These are phyloP conservation scores for Ligustrum vulgare DNA, from an alignment of 257 asterid genomes.

Conservation along the genomic window DNA sequence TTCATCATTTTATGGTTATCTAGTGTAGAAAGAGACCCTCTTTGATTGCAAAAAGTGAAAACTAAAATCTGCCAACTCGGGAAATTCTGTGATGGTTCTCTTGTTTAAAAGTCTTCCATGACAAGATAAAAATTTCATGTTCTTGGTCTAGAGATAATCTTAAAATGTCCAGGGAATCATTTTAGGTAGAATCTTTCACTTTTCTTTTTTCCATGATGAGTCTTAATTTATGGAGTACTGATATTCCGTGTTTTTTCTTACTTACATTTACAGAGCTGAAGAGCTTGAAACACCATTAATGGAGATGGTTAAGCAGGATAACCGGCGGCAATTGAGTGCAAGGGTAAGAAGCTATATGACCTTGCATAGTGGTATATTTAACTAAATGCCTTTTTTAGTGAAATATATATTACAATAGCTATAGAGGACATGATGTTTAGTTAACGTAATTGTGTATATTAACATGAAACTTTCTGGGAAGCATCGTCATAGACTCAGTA, in stretches of 20 bases:
- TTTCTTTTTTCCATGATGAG: background rate
- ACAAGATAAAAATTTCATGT: background rate
- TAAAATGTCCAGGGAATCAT: background rate
- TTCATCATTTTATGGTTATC: background rate
- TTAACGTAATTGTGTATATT: background rate
- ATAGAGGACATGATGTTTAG: background rate
- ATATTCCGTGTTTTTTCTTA: background rate
- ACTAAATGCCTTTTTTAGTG: constrained; percentile 5
- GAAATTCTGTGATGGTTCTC: background rate
- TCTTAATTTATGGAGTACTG: background rate
- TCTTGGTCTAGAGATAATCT: background rate
- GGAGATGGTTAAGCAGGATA: constrained; percentile 99
- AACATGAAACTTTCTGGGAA: background rate
- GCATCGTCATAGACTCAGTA: background rate
- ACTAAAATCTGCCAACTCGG: background rate
- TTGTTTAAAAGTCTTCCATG: background rate
- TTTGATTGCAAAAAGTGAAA: background rate
- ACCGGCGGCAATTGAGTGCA: constrained; percentile 88
- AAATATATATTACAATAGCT: background rate
- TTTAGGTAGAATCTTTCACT: background rate
- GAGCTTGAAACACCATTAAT: constrained; percentile 93
- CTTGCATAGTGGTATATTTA: background rate
- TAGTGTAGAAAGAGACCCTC: background rate
- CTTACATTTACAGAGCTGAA: constrained; percentile 70
- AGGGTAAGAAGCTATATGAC: constrained; percentile 45